Conservation (phyloP, 1,284 basidiomycete genomes). For the Ganoderma lucidum region DNA sequence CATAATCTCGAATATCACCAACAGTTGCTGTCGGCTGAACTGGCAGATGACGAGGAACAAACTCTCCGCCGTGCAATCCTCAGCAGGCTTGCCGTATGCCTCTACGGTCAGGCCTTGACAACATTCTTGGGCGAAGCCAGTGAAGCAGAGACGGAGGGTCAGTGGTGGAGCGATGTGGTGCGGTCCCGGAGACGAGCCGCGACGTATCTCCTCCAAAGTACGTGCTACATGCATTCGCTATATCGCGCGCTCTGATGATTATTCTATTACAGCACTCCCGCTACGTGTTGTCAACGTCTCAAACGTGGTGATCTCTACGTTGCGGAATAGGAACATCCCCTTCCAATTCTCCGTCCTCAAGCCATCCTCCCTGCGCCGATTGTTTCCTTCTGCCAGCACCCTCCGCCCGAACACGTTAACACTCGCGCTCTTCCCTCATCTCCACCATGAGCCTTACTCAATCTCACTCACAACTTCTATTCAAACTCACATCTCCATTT, state of each 20-base stretch:
- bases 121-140: conserved; percentile 66
- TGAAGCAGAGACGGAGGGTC: conserved; percentile 70
- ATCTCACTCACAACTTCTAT: conserved; percentile 33
- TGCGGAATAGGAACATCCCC: conserved; percentile 57
- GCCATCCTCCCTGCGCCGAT: conserved; percentile 55
- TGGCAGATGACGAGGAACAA: conserved; percentile 39
- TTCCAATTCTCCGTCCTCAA: conserved; percentile 57
- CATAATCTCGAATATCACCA: conserved; percentile 34
- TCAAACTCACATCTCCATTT: conserved; percentile 21
- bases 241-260: background rate
- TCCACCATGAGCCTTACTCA: conserved; percentile 46
- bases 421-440: conserved; percentile 71
- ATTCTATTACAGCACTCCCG: conserved; percentile 62
- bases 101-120: conserved; percentile 69
- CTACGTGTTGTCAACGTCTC: conserved; percentile 54
- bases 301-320: conserved; percentile 51
- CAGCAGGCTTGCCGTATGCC: conserved; percentile 56
- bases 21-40: conserved; percentile 22
- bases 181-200: conserved; percentile 58
- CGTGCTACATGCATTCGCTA: conserved; percentile 35
- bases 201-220: conserved; percentile 75
- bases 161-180: conserved; percentile 79
- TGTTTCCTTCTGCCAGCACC: conserved; percentile 54
- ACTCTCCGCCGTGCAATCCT: conserved; percentile 44
- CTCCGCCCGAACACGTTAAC: conserved; percentile 57